Evolutionary conservation across 495 filamentous ascomycete genomes (phyloP).

Genomic region (Immersiella caudata): DNA sequence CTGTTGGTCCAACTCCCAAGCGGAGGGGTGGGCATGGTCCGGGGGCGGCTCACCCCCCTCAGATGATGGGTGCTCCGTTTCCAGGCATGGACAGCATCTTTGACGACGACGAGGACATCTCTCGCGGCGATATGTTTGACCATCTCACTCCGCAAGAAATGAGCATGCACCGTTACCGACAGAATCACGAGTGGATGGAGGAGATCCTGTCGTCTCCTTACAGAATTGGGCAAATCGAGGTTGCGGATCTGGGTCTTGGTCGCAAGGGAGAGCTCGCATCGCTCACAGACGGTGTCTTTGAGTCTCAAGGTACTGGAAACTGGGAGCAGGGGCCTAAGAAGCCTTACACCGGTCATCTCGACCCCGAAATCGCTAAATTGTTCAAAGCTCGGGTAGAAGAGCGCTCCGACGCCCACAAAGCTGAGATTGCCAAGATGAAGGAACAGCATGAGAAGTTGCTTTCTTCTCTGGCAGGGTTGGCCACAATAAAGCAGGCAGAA

Average conservation of each 20-base stretch:
- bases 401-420: constrained; percentile 64
- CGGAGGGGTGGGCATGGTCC: constrained; percentile 35
- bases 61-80: constrained; percentile 31
- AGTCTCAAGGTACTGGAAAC: constrained; percentile 61
- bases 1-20: constrained; percentile 51
- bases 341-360: constrained; percentile 62
- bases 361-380: constrained; percentile 68
- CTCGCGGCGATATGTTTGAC: constrained; percentile 84
- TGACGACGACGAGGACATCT: constrained; percentile 88
- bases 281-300: constrained; percentile 77
- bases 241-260: constrained; percentile 83
- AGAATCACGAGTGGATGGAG: constrained; percentile 99
- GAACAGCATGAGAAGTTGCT: constrained; percentile 72
- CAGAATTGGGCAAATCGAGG: constrained; percentile 77
- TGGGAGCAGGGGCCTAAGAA: constrained; percentile 50
- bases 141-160: constrained; percentile 85
- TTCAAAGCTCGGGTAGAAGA: constrained; percentile 74
- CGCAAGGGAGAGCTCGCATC: constrained; percentile 80
- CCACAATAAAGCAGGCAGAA: constrained; percentile 66
- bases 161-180: constrained; percentile 78
- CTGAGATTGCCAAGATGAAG: constrained; percentile 83
- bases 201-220: constrained; percentile 92
- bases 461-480: constrained; percentile 70
- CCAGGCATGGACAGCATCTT: constrained; percentile 56
- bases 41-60: constrained; percentile 33